Evolutionary conservation across 129 eudicot species (phyloP).

Genomic region (Heracleum sosnowskyi): DNA sequence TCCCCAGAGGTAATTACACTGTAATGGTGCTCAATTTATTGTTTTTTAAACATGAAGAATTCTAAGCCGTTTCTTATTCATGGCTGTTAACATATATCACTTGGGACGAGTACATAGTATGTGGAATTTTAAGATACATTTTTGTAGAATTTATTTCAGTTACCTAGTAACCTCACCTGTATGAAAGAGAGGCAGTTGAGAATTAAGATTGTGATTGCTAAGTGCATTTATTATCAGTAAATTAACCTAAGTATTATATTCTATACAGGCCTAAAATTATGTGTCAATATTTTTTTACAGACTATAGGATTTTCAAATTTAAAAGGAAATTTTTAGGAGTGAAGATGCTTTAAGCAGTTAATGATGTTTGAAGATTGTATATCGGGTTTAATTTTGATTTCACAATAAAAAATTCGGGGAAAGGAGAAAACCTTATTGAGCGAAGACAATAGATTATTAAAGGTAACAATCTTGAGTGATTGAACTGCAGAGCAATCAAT

Average conservation of each 20-base stretch:
- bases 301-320: background rate
- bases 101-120: background rate
- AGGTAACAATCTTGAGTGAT: background rate
- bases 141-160: background rate
- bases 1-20: slow-evolving; percentile 51
- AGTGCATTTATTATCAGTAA: background rate
- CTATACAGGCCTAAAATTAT: background rate
- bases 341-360: background rate
- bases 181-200: background rate
- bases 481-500: background rate
- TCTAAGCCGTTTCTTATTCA: background rate
- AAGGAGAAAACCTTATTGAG: background rate
- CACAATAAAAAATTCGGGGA: background rate
- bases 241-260: background rate
- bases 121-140: background rate
- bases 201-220: background rate
- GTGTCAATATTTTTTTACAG: background rate
- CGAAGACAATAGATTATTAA: background rate
- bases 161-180: background rate
- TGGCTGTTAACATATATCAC: background rate
- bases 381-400: background rate
- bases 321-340: background rate
- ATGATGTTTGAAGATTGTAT: background rate
- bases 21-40: background rate
- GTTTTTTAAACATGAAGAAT: background rate